Base-by-base conservation (phyloP, 2,329 filamentous ascomycete genomes). In the Diaporthe longicolla region DNA sequence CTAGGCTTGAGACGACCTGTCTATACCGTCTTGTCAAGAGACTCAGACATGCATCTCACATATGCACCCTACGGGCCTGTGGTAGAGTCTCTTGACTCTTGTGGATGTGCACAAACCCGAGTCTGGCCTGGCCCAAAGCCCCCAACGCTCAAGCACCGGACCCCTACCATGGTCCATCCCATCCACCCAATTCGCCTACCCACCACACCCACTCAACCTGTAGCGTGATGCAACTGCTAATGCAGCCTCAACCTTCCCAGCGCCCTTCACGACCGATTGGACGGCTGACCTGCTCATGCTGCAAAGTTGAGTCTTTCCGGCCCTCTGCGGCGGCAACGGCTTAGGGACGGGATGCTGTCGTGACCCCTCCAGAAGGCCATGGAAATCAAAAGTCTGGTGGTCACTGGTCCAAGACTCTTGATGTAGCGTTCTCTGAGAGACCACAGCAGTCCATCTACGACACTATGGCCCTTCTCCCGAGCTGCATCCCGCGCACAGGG, bases 281-380 rank as follows among this genome's bases (percentile, higher is more conserved):
- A 63, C 70, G 70, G 70, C 70, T 71, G 70, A 71, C 70, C 58
- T 71, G 70, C 70, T 63, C 70, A 63, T 63, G 70, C 57, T 43
- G 70, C 69, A 63, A 35, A 63, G 40, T 21, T 35, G 19, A 54
- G 21, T 58, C 69, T 50, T 63, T 63, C 55, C 58, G 69, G 69
- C 37, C 58, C 35, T 71, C 29, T 50, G 58, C 45, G 69, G 69
- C 69, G 69, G 69, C 69, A 71, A 63, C 2, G 32, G 55, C 24
- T 21, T 17, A 45, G n/a, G 63, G 35, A 55, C 70, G 43, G 24
- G 59, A 63, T n/a, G 32, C 70, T 32, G 70, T 54, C 70, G 57
- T 63, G 57, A 63, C 37, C 59, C 45, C 32, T 26, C 70, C 24
- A 40, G 70, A 71, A 71, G 35, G 48, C 70, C 48, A 52, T 24